Base-by-base conservation (phyloP, 805 yeast genomes). In the Lipomyces yamadae region DNA sequence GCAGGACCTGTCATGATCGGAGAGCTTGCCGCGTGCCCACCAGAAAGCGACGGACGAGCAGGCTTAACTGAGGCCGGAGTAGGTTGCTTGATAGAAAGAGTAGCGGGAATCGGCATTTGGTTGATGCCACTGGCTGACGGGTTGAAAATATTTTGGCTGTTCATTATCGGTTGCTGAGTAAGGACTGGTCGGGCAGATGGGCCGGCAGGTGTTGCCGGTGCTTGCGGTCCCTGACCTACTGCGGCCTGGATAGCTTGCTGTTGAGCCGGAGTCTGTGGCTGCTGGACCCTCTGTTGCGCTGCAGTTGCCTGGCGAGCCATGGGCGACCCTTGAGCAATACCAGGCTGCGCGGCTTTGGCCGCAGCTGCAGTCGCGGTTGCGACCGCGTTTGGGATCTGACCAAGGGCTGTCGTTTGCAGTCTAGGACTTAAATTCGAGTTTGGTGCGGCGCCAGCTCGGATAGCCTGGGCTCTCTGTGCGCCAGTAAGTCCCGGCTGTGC, bases 1-100 rank as follows among this genome's bases (percentile, higher is more conserved):
- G 90, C 91, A 0, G 97, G 97, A 1, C 92, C 85, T 15, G 91
- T 86, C 64, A 93, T 78, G 34, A 90, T 83, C 72, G 96, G 82
- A 64, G 88, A 80, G 78, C 86, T 80, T 67, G 88, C 83, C 0
- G 96, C 95, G 64, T 87, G 85, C 10, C 98, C 98, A 52, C 92
- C 95, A 34, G 91, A 83, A 60, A 92, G 79, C 5, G 97, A 88
- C 13, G 99, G 97, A 67, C 97, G 83, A 69, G 85, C 85, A 37
- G 88, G 87, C 68, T 87, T 86, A 70, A 88, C 81, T 1, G 86
- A 79, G 4, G 87, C 88, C 0, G 97, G 87, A 10, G 82, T 81
- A 7, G 91, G 88, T 3, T 87, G 85, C 66, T 85, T 83, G 5
- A 91, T 86, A 61, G 87, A 83, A 61, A 95, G 81, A 24, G 84